Conservation (phyloP, 441 rosid species). For the Pelargonium fulgidum region DNA sequence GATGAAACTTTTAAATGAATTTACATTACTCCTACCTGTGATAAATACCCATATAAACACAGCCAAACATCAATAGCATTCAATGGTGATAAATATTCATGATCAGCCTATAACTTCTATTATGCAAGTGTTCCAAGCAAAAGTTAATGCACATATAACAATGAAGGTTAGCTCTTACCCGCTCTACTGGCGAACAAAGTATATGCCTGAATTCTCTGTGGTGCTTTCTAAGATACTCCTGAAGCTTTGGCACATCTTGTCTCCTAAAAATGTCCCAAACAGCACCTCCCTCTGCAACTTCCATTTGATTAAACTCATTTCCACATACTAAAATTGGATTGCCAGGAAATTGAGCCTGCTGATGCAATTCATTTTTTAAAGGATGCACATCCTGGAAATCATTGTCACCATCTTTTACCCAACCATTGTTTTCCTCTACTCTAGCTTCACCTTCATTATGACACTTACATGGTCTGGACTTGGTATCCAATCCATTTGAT, state of each 20-base stretch:
- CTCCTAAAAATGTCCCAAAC: slow-evolving; percentile 93
- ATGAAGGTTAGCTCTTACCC: slow-evolving; percentile 30
- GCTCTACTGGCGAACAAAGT: slow-evolving; percentile 51
- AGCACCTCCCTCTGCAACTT: slow-evolving; percentile 35
- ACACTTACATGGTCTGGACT: not conserved
- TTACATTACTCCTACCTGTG: not conserved
- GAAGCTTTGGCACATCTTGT: slow-evolving; percentile 73
- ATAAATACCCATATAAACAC: not conserved
- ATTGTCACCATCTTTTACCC: slow-evolving; percentile 1
- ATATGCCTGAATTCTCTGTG: slow-evolving; percentile 70
- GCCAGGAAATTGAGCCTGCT: not conserved
- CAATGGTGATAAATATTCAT: no score
- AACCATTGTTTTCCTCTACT: not conserved
- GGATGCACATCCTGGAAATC: not conserved
- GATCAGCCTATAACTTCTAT: slow-evolving; percentile 1
- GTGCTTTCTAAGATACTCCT: slow-evolving; percentile 64
- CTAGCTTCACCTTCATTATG: not conserved
- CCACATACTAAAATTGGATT: not conserved
- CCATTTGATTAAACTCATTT: slow-evolving; percentile 4
- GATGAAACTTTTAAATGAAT: not conserved
- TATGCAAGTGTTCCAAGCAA: no score
- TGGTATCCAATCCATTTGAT: not conserved
- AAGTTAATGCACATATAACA: not conserved
- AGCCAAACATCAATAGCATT: not conserved
- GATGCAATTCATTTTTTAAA: not conserved